A percentile compares a stretch with the other conserved stretches of the same genome.
phyloP scores from a whole-genome alignment of 768 basidiomycete species.

The Russula earlei region DNA sequence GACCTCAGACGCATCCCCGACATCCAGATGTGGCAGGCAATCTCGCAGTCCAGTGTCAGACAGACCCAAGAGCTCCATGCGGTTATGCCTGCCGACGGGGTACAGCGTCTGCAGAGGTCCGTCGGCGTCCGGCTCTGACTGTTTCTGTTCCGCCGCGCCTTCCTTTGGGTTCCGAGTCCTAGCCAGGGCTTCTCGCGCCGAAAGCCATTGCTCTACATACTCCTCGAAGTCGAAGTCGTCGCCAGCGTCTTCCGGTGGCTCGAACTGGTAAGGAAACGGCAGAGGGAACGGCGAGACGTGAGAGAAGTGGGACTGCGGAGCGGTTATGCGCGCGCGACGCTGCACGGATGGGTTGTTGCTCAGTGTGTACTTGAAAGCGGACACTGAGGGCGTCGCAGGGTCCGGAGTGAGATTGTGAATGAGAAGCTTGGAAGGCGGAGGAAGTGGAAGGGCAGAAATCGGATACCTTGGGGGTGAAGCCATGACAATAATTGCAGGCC shows the following conservation, averaged over 20 bases:
- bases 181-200: constrained; percentile 54
- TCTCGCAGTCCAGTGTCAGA: constrained; percentile 61
- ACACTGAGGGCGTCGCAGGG: constrained; percentile 39
- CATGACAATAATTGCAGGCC: background rate
- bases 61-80: constrained; percentile 58
- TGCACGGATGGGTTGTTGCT: constrained; percentile 51
- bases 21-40: constrained; percentile 75
- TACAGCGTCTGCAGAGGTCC: constrained; percentile 38
- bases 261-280: constrained; percentile 74
- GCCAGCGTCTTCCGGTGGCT: constrained; percentile 42
- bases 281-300: constrained; percentile 75
- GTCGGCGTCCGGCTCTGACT: constrained; percentile 23
- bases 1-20: constrained; percentile 69
- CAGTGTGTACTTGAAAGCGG: constrained; percentile 45
- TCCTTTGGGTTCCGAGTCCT: constrained; percentile 27
- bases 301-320: constrained; percentile 58
- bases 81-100: constrained; percentile 39
- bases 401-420: constrained; percentile 51
- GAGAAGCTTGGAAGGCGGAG: constrained; percentile 33
- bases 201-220: constrained; percentile 73
- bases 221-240: constrained; percentile 42
- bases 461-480: constrained; percentile 25
- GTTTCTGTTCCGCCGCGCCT: constrained; percentile 19
- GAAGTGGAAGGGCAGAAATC: constrained; percentile 48
- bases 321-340: constrained; percentile 56